These are phyloP conservation scores for Metschnikowia orientalis DNA, from an alignment of 805 yeast genomes.

Conservation along the genomic window DNA sequence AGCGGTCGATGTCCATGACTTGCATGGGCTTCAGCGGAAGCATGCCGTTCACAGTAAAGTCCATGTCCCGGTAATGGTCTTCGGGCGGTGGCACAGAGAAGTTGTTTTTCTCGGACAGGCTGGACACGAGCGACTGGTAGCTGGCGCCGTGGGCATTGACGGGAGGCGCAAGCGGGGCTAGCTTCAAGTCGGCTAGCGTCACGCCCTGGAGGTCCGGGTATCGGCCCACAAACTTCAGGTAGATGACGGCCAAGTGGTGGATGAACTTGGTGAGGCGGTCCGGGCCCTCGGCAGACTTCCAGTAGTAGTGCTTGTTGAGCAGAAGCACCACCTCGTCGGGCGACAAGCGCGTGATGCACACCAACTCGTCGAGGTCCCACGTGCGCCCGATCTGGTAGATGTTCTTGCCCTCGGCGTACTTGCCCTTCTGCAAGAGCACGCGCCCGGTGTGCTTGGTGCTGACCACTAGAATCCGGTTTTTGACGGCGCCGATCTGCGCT, in stretches of 20 bases:
- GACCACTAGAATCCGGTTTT: constrained; percentile 56
- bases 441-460: constrained; percentile 64
- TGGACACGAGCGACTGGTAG: too few relatives aligned
- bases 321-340: constrained; percentile 55
- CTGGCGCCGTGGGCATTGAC: not conserved
- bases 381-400: constrained; percentile 86
- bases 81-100: too few relatives aligned
- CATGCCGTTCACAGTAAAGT: constrained; percentile 40
- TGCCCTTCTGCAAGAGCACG: constrained; percentile 77
- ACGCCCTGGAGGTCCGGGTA: constrained; percentile 36
- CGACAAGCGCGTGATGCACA: constrained; percentile 47
- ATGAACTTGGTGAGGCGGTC: constrained; percentile 34
- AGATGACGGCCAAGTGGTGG: constrained; percentile 29
- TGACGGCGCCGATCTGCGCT: constrained; percentile 35
- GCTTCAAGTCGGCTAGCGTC: constrained; percentile 30
- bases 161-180: constrained; percentile 20
- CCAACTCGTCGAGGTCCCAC: constrained; percentile 78
- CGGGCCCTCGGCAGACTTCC: constrained; percentile 47
- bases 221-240: constrained; percentile 32
- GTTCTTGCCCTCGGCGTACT: constrained; percentile 64
- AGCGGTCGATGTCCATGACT: constrained; percentile 29
- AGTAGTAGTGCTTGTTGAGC: constrained; percentile 76
- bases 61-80: constrained; percentile 32
- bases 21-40: constrained; percentile 42
- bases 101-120: too few relatives aligned